phyloP scores from a whole-genome alignment of 306 rosid genomes.

The Begonia loranthoides region DNA sequence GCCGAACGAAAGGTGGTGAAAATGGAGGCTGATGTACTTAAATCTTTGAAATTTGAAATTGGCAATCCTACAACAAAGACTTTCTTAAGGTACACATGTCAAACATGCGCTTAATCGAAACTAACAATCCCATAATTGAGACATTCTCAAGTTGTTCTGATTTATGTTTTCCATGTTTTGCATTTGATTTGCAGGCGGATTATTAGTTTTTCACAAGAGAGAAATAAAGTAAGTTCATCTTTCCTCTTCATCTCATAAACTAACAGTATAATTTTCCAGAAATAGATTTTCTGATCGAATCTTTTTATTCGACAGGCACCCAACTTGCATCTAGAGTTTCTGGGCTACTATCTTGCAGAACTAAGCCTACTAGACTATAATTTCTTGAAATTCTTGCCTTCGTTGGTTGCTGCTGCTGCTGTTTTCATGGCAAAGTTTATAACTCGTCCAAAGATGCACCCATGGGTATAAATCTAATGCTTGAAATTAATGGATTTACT shows the following conservation, averaged over 20 bases:
- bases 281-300: too few species aligned
- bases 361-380: slow-evolving; percentile 76
- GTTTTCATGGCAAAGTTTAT: slow-evolving; percentile 58
- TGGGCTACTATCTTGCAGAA: slow-evolving; percentile 62
- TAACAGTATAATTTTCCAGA: too few species aligned
- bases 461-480: slow-evolving; percentile 51
- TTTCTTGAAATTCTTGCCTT: slow-evolving; percentile 73
- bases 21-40: slow-evolving; percentile 77
- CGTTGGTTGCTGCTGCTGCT: slow-evolving; percentile 74
- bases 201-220: slow-evolving; percentile 33
- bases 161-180: neutral
- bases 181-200: slow-evolving; percentile 43
- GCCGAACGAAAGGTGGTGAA: slow-evolving; percentile 33
- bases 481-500: too few species aligned
- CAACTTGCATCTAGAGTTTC: slow-evolving; percentile 48
- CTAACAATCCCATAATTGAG: too few species aligned
- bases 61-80: slow-evolving; percentile 72
- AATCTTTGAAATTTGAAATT: slow-evolving; percentile 63
- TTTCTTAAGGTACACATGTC: slow-evolving; percentile 47
- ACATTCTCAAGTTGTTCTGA: neutral
- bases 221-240: slow-evolving; percentile 3
- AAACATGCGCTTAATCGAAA: neutral
- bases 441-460: slow-evolving; percentile 31
- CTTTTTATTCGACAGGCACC: slow-evolving; percentile 16
- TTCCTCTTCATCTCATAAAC: neutral